A percentile compares a stretch with the other conserved stretches of the same genome.
These are phyloP conservation scores for Themeda triandra DNA, from an alignment of 176 grass and related monocot genomes.

Conservation along the genomic window DNA sequence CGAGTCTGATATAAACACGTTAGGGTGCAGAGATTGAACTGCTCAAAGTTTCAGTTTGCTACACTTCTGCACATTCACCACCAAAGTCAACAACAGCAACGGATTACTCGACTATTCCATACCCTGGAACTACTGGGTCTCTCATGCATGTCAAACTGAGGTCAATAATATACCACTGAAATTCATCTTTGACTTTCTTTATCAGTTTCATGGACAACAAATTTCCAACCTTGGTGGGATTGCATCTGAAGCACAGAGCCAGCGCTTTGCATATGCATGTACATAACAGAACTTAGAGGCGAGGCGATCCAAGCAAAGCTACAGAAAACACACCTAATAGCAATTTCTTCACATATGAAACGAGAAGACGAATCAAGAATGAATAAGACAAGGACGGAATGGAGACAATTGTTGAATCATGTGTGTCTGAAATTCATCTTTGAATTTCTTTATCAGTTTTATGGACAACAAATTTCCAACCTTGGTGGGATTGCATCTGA, in stretches of 20 bases:
- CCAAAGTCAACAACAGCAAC: neutral
- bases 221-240: conserved; percentile 1
- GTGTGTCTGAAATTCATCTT: conserved; percentile 41
- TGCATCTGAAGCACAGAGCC: conserved; percentile 48
- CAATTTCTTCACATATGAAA: neutral
- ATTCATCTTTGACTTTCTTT: conserved; percentile 50
- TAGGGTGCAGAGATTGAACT: neutral
- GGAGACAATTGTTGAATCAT: conserved; percentile 12
- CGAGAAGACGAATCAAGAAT: neutral
- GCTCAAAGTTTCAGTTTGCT: neutral
- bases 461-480: conserved; percentile 13
- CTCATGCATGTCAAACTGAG: neutral
- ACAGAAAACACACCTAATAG: conserved; percentile 13
- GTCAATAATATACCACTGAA: conserved; percentile 20
- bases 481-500: conserved; percentile 28
- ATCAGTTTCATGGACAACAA: neutral
- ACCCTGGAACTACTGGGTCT: neutral
- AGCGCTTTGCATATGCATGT: conserved; percentile 27
- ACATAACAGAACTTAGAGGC: conserved; percentile 22
- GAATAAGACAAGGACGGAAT: neutral
- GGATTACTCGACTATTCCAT: neutral
- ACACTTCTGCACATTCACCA: neutral
- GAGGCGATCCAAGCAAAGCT: neutral
- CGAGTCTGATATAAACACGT: neutral
- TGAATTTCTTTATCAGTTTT: conserved; percentile 33